A percentile compares a stretch with the other conserved stretches of the same genome.
Conservation (phyloP, 768 basidiomycete genomes). For the Polyporus arcularius region DNA sequence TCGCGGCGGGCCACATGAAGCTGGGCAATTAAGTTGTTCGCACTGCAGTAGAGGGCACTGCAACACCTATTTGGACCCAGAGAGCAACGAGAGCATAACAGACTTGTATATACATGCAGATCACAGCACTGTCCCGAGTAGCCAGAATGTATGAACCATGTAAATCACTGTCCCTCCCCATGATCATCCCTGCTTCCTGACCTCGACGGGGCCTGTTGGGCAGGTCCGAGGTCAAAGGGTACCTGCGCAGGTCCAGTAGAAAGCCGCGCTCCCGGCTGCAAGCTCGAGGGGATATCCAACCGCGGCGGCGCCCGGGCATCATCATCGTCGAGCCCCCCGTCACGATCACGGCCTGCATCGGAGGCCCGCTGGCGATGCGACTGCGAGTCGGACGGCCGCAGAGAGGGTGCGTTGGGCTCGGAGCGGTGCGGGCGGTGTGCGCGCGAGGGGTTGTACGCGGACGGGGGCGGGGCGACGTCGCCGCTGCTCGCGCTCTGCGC, state of each 20-base stretch:
- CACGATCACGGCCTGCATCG: neutral
- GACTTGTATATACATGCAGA: too few relatives aligned
- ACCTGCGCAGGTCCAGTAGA: conserved; percentile 1
- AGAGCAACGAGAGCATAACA: too few relatives aligned
- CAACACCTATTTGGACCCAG: neutral
- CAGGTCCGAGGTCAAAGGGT: neutral
- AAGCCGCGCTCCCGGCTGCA: conserved; percentile 5
- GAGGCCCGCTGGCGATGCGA: neutral
- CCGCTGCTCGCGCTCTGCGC: neutral
- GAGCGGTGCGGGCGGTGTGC: neutral
- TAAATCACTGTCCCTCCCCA: too few relatives aligned
- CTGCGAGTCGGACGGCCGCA: neutral
- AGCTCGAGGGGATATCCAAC: conserved; percentile 5
- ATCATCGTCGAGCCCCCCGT: neutral
- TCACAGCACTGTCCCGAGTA: too few relatives aligned
- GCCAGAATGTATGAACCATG: too few relatives aligned
- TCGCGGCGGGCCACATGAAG: too few relatives aligned
- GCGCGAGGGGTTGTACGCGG: neutral
- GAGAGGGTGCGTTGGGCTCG: neutral
- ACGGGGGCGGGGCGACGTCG: neutral
- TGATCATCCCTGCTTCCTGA: too few relatives aligned
- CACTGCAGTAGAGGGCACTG: neutral
- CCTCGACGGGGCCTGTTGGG: neutral
- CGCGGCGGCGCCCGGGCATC: conserved; percentile 1
- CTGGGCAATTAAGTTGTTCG: neutral